phyloP scores from a whole-genome alignment of 2,329 filamentous ascomycete species.

The Trichoderma polysporum region DNA sequence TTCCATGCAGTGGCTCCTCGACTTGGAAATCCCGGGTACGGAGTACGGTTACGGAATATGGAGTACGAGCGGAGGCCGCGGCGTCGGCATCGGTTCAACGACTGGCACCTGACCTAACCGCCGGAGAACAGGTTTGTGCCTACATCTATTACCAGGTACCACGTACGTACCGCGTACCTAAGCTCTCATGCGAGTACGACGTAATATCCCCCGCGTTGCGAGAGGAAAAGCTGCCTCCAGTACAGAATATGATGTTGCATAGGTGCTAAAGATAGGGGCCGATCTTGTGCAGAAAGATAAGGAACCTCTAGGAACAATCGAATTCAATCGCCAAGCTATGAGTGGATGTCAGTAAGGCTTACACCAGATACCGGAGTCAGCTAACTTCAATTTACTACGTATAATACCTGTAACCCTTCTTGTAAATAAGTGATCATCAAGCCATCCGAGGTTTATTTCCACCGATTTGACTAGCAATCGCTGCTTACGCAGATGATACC shows the following conservation, averaged over 20 bases:
- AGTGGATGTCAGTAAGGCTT: not conserved
- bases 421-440: not conserved
- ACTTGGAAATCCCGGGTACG: constrained; percentile 3
- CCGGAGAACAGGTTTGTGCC: not conserved
- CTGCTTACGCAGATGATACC: not conserved
- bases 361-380: not conserved
- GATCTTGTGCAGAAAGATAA: not conserved
- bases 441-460: not conserved
- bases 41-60: not conserved
- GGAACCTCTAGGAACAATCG: not conserved
- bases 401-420: not conserved
- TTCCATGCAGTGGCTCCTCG: not conserved
- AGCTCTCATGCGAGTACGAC: not conserved
- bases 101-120: not conserved
- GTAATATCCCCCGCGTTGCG: not conserved
- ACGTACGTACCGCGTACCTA: not conserved
- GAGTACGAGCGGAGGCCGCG: not conserved
- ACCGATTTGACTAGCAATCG: not conserved
- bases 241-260: not conserved
- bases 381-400: no score
- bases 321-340: not conserved
- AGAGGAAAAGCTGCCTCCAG: not conserved
- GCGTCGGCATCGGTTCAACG: not conserved
- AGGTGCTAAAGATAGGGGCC: not conserved
- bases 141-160: not conserved